These are phyloP conservation scores for Amaranthus cruentus DNA, from an alignment of 148 eudicot genomes.

Conservation along the genomic window DNA sequence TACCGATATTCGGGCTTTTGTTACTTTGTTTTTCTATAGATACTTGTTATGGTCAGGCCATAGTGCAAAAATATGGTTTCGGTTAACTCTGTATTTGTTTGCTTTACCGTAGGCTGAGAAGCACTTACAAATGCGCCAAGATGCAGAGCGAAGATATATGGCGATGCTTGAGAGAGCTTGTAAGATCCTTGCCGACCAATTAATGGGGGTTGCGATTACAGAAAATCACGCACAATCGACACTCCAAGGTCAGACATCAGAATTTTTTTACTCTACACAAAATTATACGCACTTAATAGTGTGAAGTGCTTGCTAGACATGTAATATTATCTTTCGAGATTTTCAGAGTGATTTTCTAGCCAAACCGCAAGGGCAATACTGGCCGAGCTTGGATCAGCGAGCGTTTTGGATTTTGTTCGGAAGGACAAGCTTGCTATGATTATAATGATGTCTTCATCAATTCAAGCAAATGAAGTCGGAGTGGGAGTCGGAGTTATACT, in stretches of 20 bases:
- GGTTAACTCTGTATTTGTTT: not conserved
- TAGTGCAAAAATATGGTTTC: too few relatives aligned
- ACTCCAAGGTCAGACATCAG: constrained; percentile 33
- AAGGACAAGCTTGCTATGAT: not conserved
- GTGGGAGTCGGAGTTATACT: not conserved
- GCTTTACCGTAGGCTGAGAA: constrained; percentile 55
- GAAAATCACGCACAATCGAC: constrained; percentile 27
- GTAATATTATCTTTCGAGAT: not conserved
- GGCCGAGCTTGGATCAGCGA: not conserved
- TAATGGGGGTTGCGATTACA: constrained; percentile 42
- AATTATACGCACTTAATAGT: constrained; percentile 16
- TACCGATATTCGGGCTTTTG: too few relatives aligned
- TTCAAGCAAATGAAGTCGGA: not conserved
- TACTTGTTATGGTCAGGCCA: too few relatives aligned
- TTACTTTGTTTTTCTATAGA: too few relatives aligned
- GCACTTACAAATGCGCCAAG: constrained; percentile 66
- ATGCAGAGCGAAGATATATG: constrained; percentile 63
- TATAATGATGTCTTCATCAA: not conserved
- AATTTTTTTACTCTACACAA: constrained; percentile 27
- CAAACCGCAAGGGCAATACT: not conserved
- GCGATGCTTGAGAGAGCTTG: constrained; percentile 73
- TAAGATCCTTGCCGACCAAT: constrained; percentile 67
- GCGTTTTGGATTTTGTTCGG: not conserved
- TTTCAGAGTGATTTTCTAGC: constrained; percentile 17
- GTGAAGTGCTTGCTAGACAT: constrained; percentile 34